A percentile compares a stretch with the other conserved stretches of the same genome.
Evolutionary conservation across 2,329 filamentous ascomycete species (phyloP).

Genomic region (Talaromyces marneffei): DNA sequence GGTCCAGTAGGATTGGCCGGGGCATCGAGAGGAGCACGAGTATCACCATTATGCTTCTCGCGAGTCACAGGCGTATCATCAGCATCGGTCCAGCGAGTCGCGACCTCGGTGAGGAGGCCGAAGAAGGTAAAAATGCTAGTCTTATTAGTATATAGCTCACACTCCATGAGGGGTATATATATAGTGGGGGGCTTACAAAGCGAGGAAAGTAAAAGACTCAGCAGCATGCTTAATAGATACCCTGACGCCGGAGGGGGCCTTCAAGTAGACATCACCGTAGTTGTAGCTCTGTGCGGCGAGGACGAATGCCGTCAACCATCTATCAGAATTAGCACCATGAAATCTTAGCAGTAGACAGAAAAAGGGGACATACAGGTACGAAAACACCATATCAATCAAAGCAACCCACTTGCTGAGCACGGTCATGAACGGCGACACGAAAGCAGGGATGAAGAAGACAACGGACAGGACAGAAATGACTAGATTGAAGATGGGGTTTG

Average conservation of each 20-base stretch:
- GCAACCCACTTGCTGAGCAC: conserved; percentile 35
- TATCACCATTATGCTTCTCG: conserved; percentile 21
- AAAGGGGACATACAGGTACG: conserved; percentile 36
- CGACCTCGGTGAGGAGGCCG: conserved; percentile 34
- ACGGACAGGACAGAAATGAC: conserved; percentile 37
- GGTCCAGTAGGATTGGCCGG: conserved; percentile 5
- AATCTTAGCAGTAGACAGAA: not conserved
- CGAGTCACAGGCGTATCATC: conserved; percentile 16
- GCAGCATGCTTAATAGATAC: conserved; percentile 38
- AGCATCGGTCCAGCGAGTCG: conserved; percentile 30
- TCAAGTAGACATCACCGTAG: conserved; percentile 24
- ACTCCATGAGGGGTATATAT: not conserved
- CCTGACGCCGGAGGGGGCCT: conserved; percentile 27
- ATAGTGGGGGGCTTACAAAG: conserved; percentile 34
- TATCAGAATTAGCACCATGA: conserved; percentile 15
- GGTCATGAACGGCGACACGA: conserved; percentile 36
- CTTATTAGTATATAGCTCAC: not conserved
- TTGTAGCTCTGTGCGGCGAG: conserved; percentile 44
- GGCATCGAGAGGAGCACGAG: conserved; percentile 16
- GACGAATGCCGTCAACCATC: conserved; percentile 46
- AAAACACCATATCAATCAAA: conserved; percentile 41
- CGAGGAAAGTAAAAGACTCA: conserved; percentile 42
- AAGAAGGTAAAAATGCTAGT: conserved; percentile 40
- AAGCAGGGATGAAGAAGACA: conserved; percentile 39
- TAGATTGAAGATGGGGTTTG: conserved; percentile 35